Evolutionary conservation across 169 alveolate species (phyloP).

Genomic region (Condylostoma magnum): DNA sequence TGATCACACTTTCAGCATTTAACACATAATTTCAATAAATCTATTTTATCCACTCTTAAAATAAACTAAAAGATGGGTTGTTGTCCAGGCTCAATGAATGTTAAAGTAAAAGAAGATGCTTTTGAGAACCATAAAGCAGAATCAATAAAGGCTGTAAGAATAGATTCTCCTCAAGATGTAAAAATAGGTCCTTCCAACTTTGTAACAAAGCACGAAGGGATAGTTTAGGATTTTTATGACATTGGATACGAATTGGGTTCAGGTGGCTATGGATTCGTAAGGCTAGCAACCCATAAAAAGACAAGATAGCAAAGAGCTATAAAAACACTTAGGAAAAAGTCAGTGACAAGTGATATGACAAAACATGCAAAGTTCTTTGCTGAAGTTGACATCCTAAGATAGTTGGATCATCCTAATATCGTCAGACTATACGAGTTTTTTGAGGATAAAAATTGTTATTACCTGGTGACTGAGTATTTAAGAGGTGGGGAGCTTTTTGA

Average conservation of each 20-base stretch:
- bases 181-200: no score
- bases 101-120: no score
- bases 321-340: not conserved
- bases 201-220: not conserved
- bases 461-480: not conserved
- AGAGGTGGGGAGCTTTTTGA: conserved; percentile 41
- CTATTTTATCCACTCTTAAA: no score
- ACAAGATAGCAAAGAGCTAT: not conserved
- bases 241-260: not conserved
- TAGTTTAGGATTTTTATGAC: not conserved
- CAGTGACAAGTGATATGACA: not conserved
- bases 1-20: no score
- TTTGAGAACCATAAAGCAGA: no score
- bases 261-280: not conserved
- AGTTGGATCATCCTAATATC: not conserved
- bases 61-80: no score
- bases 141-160: no score
- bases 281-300: not conserved
- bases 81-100: no score
- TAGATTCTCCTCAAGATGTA: no score
- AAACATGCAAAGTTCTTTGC: not conserved
- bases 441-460: not conserved
- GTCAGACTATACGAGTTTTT: not conserved
- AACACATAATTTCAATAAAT: no score
- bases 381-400: conserved; percentile 10